These are phyloP conservation scores for Sordariomycetes sp. DNA, from an alignment of 2,329 filamentous ascomycete species.

Conservation along the genomic window DNA sequence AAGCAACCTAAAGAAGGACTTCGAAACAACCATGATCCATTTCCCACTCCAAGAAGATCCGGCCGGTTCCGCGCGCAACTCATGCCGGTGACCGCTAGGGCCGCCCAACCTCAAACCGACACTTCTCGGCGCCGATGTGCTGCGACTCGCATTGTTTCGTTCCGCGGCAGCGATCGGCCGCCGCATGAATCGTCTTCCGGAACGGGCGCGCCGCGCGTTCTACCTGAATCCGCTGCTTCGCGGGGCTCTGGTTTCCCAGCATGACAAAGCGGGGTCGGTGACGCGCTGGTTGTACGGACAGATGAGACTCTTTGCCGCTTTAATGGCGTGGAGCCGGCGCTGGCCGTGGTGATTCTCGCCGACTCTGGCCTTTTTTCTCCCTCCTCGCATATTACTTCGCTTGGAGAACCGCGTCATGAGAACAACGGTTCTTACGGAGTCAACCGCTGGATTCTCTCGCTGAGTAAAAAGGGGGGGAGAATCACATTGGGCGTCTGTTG, in stretches of 20 bases:
- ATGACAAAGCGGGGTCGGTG: background rate
- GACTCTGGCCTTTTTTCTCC: background rate
- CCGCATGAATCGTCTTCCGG: conserved; percentile 2
- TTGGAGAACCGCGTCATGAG: too few species aligned
- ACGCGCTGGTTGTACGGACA: background rate
- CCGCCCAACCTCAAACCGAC: conserved; percentile 3
- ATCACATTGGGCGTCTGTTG: background rate
- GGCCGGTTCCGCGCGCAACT: background rate
- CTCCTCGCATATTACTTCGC: too few species aligned
- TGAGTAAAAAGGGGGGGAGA: background rate
- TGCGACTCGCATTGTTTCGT: conserved; percentile 5
- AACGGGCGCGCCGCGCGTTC: background rate
- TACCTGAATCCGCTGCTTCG: background rate
- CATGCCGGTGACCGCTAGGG: background rate
- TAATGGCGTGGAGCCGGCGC: background rate
- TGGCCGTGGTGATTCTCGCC: background rate
- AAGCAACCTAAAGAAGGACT: too few species aligned
- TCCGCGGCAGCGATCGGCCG: conserved; percentile 3
- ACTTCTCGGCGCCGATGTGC: background rate
- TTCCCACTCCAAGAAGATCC: background rate
- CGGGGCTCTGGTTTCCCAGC: background rate
- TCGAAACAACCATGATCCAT: too few species aligned
- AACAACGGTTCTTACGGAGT: background rate
- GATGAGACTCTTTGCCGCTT: background rate
- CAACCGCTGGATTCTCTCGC: background rate